Percentiles rank a stretch among this genome's conserved stretches.
Conservation (phyloP, 495 filamentous ascomycete species). For the Talaromyces borbonicus region DNA sequence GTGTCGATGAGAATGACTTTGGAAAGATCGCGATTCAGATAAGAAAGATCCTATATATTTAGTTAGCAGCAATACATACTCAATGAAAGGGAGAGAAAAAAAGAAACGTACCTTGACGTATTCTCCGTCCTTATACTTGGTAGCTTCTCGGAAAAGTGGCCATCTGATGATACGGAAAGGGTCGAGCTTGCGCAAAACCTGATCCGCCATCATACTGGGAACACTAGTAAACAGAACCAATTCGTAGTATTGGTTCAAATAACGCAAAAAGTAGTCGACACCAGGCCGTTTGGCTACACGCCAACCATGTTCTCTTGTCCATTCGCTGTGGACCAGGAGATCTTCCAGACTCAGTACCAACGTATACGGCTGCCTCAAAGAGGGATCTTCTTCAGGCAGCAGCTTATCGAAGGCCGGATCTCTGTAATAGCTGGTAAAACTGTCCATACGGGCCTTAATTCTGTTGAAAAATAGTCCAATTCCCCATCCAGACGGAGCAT, state of each 20-base stretch:
- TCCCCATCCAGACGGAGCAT: constrained; percentile 65
- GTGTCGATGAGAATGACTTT: constrained; percentile 93
- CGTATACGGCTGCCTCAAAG: constrained; percentile 79
- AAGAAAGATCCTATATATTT: constrained; percentile 68
- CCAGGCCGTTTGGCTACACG: constrained; percentile 90
- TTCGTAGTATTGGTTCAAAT: constrained; percentile 95
- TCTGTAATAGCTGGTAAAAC: constrained; percentile 80
- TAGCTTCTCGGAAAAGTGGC: constrained; percentile 90
- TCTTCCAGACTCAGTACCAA: constrained; percentile 89
- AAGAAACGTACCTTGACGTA: constrained; percentile 73
- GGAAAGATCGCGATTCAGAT: constrained; percentile 88
- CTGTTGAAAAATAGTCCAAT: constrained; percentile 69
- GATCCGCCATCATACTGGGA: constrained; percentile 70
- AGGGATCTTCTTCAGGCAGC: constrained; percentile 77
- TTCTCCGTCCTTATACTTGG: constrained; percentile 87
- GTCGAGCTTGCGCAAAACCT: constrained; percentile 84
- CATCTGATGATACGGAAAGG: constrained; percentile 94
- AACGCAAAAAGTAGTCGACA: constrained; percentile 93
- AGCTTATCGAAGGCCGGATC: constrained; percentile 93
- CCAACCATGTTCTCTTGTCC: constrained; percentile 91
- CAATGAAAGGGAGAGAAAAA: neutral
- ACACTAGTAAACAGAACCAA: constrained; percentile 89
- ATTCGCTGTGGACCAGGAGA: constrained; percentile 85
- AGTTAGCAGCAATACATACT: neutral
- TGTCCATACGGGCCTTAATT: constrained; percentile 58